Evolutionary conservation across 2,329 filamentous ascomycete species (phyloP).

Genomic region (Aspergillus tamarii): DNA sequence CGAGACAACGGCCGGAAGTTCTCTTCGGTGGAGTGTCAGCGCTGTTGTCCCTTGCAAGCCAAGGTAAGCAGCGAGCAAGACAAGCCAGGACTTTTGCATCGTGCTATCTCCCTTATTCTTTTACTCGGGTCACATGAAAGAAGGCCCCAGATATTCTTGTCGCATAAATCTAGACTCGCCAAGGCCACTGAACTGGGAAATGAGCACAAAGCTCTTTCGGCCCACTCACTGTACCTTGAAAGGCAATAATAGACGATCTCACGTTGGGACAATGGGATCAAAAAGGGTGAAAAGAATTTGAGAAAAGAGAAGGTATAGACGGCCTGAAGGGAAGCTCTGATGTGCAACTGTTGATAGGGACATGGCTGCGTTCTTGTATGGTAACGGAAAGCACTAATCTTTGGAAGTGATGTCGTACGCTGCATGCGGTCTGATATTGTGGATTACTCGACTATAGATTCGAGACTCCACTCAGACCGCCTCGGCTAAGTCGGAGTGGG

Average conservation of each 20-base stretch:
- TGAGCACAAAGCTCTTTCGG: not conserved
- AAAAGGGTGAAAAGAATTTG: not conserved
- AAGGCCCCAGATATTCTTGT: not conserved
- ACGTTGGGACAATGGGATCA: not conserved
- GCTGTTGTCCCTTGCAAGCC: constrained; percentile 20
- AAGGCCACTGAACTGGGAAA: not conserved
- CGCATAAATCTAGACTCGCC: not conserved
- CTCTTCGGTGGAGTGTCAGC: constrained; percentile 37
- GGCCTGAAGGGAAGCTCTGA: not conserved
- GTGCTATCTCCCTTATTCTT: not conserved
- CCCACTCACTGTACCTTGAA: not conserved
- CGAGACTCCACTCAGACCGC: not conserved
- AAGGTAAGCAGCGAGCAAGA: constrained; percentile 20
- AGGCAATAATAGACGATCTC: not conserved
- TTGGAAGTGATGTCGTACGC: not conserved
- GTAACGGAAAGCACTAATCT: not conserved
- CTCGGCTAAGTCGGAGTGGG: not conserved
- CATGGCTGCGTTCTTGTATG: not conserved
- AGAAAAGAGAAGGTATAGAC: not conserved
- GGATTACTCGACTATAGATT: not conserved
- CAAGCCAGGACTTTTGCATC: constrained; percentile 12
- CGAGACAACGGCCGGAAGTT: constrained; percentile 50
- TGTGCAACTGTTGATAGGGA: not conserved
- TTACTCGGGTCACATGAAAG: not conserved
- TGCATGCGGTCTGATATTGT: not conserved